A percentile compares a stretch with the other conserved stretches of the same genome.
Evolutionary conservation across 768 basidiomycete genomes (phyloP).

Genomic region (Exidia glandulosa): DNA sequence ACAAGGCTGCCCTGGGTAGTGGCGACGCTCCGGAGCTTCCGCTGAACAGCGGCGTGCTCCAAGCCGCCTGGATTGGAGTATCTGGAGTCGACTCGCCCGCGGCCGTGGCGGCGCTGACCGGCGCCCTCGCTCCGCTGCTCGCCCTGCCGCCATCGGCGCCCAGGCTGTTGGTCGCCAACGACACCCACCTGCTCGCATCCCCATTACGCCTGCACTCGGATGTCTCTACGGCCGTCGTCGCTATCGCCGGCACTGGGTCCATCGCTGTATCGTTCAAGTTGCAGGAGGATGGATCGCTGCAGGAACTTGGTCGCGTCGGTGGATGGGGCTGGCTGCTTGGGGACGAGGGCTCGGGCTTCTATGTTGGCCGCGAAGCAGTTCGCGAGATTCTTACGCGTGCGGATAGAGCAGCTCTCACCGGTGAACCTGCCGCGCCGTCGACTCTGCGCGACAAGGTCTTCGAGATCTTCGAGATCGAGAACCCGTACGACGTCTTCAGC

Average conservation of each 20-base stretch:
- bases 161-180: conserved; percentile 58
- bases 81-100: conserved; percentile 71
- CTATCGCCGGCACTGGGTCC: conserved; percentile 75
- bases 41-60: conserved; percentile 19
- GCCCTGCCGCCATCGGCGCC: conserved; percentile 42
- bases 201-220: conserved; percentile 55
- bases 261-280: conserved; percentile 58
- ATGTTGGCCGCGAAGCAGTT: conserved; percentile 66
- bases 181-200: conserved; percentile 74
- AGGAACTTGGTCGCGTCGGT: conserved; percentile 59
- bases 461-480: not conserved
- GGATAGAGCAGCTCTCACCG: not conserved
- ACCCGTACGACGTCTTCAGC: conserved; percentile 41
- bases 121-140: conserved; percentile 44
- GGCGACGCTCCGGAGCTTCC: conserved; percentile 19
- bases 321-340: conserved; percentile 82
- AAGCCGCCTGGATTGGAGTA: conserved; percentile 72
- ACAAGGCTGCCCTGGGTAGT: conserved; percentile 19
- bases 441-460: not conserved
- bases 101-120: conserved; percentile 45
- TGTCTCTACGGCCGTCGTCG: conserved; percentile 51
- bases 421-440: not conserved
- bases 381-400: conserved; percentile 36
- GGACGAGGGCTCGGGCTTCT: conserved; percentile 75
- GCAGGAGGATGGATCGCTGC: conserved; percentile 20